Base-by-base conservation (phyloP, 345 rosid species). In the Zanthoxylum bungeanum region DNA sequence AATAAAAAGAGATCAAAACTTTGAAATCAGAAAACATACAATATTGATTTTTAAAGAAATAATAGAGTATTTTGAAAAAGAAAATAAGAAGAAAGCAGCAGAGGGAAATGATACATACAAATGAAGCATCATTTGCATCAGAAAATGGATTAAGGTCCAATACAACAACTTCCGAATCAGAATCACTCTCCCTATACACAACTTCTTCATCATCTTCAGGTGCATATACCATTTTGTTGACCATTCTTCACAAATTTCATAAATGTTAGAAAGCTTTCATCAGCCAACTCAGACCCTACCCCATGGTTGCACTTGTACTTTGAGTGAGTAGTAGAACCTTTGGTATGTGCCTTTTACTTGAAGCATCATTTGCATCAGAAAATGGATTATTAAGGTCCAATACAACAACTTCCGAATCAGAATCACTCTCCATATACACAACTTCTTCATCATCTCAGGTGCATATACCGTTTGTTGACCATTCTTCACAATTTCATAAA, bases 161-260 rank as follows among this genome's bases (percentile, higher is more conserved):
- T 34, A 71, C 77, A 66, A 83, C 42, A 14, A 84, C 78, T 66
- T 84, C 88, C 22, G 84, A 80, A 78, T 90, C 92, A 17, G 83
- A 85, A 21, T 78, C 68, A 77, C 62, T 37, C 50, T 60, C 79
- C 52, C 62, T 76, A 53, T 80, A 60, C 7, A 7, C 0, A 31
- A 58, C 40, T 70, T 36, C 31, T 58, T 27, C 27, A 58, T 72
- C 83, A 75, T n/a, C 73, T 67, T 70, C 73, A 78, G 77, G 31
- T 7, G 27, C 53, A 8, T 64, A 37, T 59, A 65, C 71, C 11
- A 58, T n/a, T 3, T 47, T 25, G 19, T 4, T 57, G 52, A 53
- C 78, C 71, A 40, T 77, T 75, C 4, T 49, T 64, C 66, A 44
- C n/a, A 17, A 68, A 53, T 55, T n/a, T n/a, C n/a, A n/a, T n/a